These are phyloP conservation scores for Teunomyces atbi DNA, from an alignment of 805 yeast genomes.

Conservation along the genomic window DNA sequence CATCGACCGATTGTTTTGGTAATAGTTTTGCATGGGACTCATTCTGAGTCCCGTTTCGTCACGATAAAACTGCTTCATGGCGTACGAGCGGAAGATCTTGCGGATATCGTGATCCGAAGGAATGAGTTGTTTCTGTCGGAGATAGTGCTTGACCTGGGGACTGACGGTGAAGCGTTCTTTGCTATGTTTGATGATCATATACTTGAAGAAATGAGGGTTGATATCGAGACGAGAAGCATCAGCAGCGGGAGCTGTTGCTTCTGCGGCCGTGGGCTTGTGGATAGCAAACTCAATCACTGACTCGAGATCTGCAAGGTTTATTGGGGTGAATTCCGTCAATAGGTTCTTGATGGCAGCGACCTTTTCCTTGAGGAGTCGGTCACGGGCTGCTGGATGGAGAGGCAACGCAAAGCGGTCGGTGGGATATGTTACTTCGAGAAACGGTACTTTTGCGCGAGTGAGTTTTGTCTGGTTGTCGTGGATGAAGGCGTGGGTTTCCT, in stretches of 20 bases:
- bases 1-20: conserved; percentile 15
- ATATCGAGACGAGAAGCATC: conserved; percentile 3
- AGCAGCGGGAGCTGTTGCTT: too few relatives aligned
- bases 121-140: conserved; percentile 23
- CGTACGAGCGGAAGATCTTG: conserved; percentile 25
- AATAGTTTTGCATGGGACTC: conserved; percentile 27
- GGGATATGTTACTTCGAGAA: conserved; percentile 32
- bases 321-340: conserved; percentile 19
- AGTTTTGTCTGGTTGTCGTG: conserved; percentile 15
- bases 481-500: conserved; percentile 21
- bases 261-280: not conserved
- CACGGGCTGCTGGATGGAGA: conserved; percentile 24
- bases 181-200: conserved; percentile 23
- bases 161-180: conserved; percentile 13
- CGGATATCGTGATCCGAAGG: conserved; percentile 31
- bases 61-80: conserved; percentile 28
- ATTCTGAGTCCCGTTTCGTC: conserved; percentile 14
- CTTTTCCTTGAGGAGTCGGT: conserved; percentile 22
- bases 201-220: conserved; percentile 26
- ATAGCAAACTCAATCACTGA: conserved; percentile 17
- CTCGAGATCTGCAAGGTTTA: conserved; percentile 15
- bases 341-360: conserved; percentile 23
- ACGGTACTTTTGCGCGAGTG: conserved; percentile 23
- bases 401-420: conserved; percentile 33
- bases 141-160: conserved; percentile 17